phyloP scores from a whole-genome alignment of 169 alveolate species.

The Prorocentrum cordatum region DNA sequence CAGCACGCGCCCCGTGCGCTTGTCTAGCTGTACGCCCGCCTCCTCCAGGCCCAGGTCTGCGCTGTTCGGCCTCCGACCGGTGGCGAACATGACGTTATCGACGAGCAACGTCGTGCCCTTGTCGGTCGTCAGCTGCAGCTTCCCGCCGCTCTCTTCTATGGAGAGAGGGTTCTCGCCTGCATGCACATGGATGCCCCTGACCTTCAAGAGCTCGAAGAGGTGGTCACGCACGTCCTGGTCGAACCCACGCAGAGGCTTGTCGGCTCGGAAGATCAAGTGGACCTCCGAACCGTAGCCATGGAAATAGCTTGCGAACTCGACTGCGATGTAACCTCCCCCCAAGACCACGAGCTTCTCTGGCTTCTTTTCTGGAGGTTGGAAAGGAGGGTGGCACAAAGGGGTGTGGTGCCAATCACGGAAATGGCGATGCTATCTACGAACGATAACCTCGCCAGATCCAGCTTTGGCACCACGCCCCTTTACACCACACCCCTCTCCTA shows the following conservation, averaged over 20 bases:
- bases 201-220: slow-evolving; percentile 6
- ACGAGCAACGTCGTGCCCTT: background rate
- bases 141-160: background rate
- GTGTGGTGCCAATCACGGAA: too few relatives aligned
- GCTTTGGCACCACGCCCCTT: too few relatives aligned
- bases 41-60: background rate
- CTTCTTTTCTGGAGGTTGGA: too few relatives aligned
- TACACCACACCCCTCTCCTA: too few relatives aligned
- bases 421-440: too few relatives aligned
- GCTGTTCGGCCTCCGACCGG: slow-evolving; percentile 7
- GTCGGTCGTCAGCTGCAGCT: background rate
- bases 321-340: slow-evolving; percentile 57
- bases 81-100: background rate
- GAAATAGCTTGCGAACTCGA: slow-evolving; percentile 61
- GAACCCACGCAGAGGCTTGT: background rate
- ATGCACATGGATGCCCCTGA: slow-evolving; percentile 45
- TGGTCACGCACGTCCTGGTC: slow-evolving; percentile 21
- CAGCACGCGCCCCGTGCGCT: background rate
- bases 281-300: slow-evolving; percentile 60
- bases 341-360: slow-evolving; percentile 42
- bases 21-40: too few relatives aligned
- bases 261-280: slow-evolving; percentile 39
- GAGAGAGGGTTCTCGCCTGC: background rate
- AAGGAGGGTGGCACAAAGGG: too few relatives aligned
- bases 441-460: too few relatives aligned